Evolutionary conservation across 1,284 basidiomycete genomes (phyloP).

Genomic region (Ganoderma lingzhi): DNA sequence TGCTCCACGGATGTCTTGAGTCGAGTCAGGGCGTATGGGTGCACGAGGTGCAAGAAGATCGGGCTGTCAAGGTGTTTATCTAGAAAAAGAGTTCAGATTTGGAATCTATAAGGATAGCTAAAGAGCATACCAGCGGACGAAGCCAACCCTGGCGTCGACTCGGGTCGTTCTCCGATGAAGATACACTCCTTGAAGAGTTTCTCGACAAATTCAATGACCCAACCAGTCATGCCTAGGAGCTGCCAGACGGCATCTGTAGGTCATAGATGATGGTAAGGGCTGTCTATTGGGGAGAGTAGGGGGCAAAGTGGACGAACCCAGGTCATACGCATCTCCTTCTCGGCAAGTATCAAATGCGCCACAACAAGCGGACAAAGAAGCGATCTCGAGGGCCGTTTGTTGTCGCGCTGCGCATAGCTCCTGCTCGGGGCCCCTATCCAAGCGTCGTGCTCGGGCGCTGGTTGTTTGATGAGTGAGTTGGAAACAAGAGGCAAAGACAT

Average conservation of each 20-base stretch:
- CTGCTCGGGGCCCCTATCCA: conserved; percentile 45
- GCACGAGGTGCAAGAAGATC: conserved; percentile 64
- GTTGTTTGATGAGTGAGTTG: conserved; percentile 19
- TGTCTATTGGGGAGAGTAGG: not conserved
- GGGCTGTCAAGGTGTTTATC: conserved; percentile 31
- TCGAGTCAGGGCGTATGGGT: conserved; percentile 64
- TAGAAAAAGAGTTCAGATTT: not conserved
- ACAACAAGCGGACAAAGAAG: conserved; percentile 65
- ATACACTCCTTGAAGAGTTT: conserved; percentile 71
- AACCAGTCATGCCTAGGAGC: conserved; percentile 64
- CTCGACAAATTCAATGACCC: conserved; percentile 69
- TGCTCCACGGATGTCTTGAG: conserved; percentile 58
- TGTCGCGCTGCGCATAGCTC: conserved; percentile 54
- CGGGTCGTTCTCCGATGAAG: conserved; percentile 44
- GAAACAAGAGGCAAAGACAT: not conserved
- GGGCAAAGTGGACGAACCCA: conserved; percentile 48
- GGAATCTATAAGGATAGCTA: not conserved
- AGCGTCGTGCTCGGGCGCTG: conserved; percentile 47
- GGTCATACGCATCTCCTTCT: conserved; percentile 68
- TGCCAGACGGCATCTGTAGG: conserved; percentile 72
- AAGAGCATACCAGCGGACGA: conserved; percentile 15
- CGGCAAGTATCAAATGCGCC: conserved; percentile 71
- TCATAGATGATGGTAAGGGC: conserved; percentile 6
- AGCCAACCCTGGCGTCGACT: conserved; percentile 10
- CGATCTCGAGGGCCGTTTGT: conserved; percentile 67